Evolutionary conservation across 2,329 filamentous ascomycete species (phyloP).

Genomic region (Stemphylium lycopersici): DNA sequence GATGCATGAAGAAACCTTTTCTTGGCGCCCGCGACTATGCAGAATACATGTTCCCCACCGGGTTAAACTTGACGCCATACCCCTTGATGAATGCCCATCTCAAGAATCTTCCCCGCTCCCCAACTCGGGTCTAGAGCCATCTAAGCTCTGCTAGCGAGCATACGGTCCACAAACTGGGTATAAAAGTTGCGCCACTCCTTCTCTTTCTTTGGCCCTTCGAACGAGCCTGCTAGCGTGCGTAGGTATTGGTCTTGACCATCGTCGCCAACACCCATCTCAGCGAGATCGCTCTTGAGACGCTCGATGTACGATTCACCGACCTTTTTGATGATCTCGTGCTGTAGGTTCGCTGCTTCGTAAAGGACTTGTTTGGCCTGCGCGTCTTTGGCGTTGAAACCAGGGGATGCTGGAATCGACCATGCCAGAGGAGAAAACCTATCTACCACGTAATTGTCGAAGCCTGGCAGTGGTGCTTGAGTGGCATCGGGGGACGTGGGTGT

Average conservation of each 20-base stretch:
- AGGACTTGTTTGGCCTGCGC: constrained; percentile 88
- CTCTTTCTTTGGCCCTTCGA: constrained; percentile 47
- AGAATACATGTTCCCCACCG: constrained; percentile 15
- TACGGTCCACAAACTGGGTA: constrained; percentile 49
- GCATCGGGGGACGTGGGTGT: constrained; percentile 54
- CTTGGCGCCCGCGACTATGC: constrained; percentile 27
- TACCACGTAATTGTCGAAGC: constrained; percentile 91
- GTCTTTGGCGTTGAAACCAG: constrained; percentile 81
- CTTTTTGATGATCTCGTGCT: constrained; percentile 90
- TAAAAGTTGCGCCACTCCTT: constrained; percentile 56
- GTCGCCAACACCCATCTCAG: constrained; percentile 68
- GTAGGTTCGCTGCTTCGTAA: constrained; percentile 82
- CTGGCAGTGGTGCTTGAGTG: constrained; percentile 68
- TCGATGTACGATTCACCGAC: constrained; percentile 81
- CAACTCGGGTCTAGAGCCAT: neutral
- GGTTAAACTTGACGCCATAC: constrained; percentile 10
- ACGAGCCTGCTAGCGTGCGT: constrained; percentile 48
- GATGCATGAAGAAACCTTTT: neutral
- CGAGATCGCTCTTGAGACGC: constrained; percentile 70
- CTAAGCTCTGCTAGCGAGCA: constrained; percentile 30
- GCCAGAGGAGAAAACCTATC: constrained; percentile 85
- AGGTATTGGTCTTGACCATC: constrained; percentile 71
- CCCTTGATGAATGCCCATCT: constrained; percentile 9
- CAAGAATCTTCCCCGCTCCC: constrained; percentile 5
- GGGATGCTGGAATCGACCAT: constrained; percentile 84